Evolutionary conservation across 306 rosid genomes (phyloP), one percentile per base, ranked within the genome.

Genomic region (Sphenostylis stenocarpa): DNA sequence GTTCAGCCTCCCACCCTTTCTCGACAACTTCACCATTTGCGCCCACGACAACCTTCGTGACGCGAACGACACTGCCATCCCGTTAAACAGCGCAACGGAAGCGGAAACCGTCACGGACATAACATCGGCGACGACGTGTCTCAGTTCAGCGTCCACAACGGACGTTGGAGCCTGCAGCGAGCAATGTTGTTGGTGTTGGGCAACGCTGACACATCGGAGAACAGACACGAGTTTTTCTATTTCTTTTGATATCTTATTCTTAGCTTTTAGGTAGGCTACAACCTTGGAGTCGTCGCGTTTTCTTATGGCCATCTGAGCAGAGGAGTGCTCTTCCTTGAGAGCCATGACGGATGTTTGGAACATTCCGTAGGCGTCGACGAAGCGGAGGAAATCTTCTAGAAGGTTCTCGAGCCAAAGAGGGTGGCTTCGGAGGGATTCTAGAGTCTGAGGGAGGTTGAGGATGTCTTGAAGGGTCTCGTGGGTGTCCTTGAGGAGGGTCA

Each of bases 391-490:
- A 29, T 87, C 84, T 68, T 91, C 96, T 52, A 91, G 94, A 78
- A 90, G 90, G 4, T 86, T 92, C 58, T 88, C 88, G 19, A 90
- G 75, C 86, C 85, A 86, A 0, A 28, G 67, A 1, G 89, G 87
- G n/a, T 86, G 82, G 75, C 67, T 84, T 67, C 90, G 87, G 76
- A 90, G 90, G 8, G 96, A 83, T 3, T 94, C 97, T 36, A 73
- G 91, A 2, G 89, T 74, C 24, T 91, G 98, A 0, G 98, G 98
- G 24, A 94, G 96, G 29, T 85, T 90, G 77, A 91, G 93, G 52
- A 88, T 80, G 69, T 90, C 85, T 48, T 89, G 86, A 24, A 94
- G 88, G 38, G 79, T 87, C 63, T 88, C 84, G 80, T 91, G 91
- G 0, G 92, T 44, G 71, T 81, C 80, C 19, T 70, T 88, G 24